Evolutionary conservation across 2,329 filamentous ascomycete genomes (phyloP).

Genomic region (Talaromyces islandicus): DNA sequence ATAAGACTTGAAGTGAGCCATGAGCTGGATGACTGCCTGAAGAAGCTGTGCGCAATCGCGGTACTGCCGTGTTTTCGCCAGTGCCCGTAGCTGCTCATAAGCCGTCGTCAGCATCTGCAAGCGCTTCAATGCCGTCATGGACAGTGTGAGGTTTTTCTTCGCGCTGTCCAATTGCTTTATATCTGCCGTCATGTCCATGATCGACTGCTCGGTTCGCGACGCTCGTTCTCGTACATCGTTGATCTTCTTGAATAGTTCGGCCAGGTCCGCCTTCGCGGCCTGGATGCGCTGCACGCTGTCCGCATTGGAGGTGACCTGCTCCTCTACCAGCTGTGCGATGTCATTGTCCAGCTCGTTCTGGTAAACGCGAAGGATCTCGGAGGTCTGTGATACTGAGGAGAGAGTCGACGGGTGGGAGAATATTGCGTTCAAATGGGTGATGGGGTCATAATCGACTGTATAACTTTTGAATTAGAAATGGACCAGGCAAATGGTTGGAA

Average conservation of each 20-base stretch:
- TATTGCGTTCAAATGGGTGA: conserved; percentile 86
- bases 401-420: conserved; percentile 87
- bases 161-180: conserved; percentile 96
- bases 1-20: conserved; percentile 98
- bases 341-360: conserved; percentile 77
- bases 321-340: conserved; percentile 64
- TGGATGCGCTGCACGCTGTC: conserved; percentile 89
- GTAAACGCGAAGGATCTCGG: conserved; percentile 65
- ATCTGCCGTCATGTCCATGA: conserved; percentile 97
- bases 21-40: conserved; percentile 92
- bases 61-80: conserved; percentile 84
- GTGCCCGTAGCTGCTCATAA: conserved; percentile 86
- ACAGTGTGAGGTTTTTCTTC: conserved; percentile 91
- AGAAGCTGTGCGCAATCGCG: conserved; percentile 88
- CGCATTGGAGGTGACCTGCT: conserved; percentile 77
- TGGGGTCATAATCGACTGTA: conserved; percentile 78
- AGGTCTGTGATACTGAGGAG: conserved; percentile 67
- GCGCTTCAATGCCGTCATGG: conserved; percentile 95
- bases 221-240: conserved; percentile 86
- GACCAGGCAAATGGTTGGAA: not conserved
- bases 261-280: conserved; percentile 81
- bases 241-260: conserved; percentile 87
- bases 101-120: conserved; percentile 98
- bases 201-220: conserved; percentile 86
- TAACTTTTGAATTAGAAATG: not conserved